Percentiles rank a stretch among this genome's conserved stretches.
These are phyloP conservation scores for Pichia kluyveri DNA, from an alignment of 805 yeast species.

Conservation along the genomic window DNA sequence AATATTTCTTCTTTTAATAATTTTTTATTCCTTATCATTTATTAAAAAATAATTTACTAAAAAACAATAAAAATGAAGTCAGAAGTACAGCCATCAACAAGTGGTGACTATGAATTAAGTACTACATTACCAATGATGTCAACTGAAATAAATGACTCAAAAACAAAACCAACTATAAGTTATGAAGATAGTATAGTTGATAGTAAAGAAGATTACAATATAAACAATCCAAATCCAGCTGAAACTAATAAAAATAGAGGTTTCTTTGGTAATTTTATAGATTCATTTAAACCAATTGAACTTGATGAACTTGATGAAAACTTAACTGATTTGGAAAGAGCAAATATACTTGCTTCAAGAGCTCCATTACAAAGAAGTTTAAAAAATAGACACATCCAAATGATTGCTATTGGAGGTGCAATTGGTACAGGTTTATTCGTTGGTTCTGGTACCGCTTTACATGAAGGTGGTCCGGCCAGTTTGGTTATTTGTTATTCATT, in stretches of 20 bases:
- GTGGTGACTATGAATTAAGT: neutral
- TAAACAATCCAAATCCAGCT: neutral
- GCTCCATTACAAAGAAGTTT: constrained; percentile 40
- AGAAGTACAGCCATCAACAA: too few relatives aligned
- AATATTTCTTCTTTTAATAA: too few relatives aligned
- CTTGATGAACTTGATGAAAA: constrained; percentile 30
- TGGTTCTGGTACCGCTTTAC: constrained; percentile 53
- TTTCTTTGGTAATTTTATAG: constrained; percentile 12
- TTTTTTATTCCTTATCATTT: too few relatives aligned
- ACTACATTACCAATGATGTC: neutral
- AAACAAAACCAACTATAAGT: neutral
- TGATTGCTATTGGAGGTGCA: constrained; percentile 76
- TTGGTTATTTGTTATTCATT: constrained; percentile 48
- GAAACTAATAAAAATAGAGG: neutral
- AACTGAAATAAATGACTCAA: neutral
- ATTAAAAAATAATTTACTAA: too few relatives aligned
- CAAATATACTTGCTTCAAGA: constrained; percentile 34
- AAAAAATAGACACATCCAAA: constrained; percentile 56
- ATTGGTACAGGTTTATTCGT: constrained; percentile 77
- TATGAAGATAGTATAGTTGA: neutral
- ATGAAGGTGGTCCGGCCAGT: constrained; percentile 61
- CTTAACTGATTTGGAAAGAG: constrained; percentile 33
- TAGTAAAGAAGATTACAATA: neutral
- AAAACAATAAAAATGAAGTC: too few relatives aligned
- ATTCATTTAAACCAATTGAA: constrained; percentile 18